Conservation (phyloP, 441 rosid genomes). For the Isatis lusitanica region DNA sequence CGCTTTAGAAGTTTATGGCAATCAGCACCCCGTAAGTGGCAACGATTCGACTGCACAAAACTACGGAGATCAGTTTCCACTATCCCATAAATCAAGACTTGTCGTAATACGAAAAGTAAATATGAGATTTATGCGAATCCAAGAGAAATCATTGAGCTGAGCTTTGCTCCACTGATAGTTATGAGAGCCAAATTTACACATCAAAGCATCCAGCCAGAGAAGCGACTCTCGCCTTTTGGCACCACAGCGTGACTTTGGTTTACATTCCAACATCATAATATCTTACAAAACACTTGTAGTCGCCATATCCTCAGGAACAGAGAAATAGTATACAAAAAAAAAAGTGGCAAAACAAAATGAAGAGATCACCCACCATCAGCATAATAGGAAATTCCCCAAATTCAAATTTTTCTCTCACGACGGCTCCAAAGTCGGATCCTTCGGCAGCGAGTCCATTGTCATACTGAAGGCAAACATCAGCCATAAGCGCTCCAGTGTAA, state of each 20-base stretch:
- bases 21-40: constrained; percentile 73
- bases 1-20: constrained; percentile 50
- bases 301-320: not conserved
- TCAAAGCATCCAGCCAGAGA: constrained; percentile 13
- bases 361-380: constrained; percentile 64
- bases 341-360: constrained; percentile 2
- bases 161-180: not conserved
- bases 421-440: constrained; percentile 10
- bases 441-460: constrained; percentile 26
- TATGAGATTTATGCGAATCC: not conserved
- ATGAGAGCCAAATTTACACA: constrained; percentile 7
- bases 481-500: constrained; percentile 67
- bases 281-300: not conserved
- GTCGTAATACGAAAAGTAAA: not conserved
- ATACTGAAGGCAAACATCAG: constrained; percentile 60
- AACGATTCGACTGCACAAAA: constrained; percentile 73
- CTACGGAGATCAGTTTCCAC: not conserved
- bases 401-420: constrained; percentile 57
- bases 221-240: not conserved
- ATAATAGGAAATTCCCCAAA: constrained; percentile 88
- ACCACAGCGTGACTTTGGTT: not conserved
- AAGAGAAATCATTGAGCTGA: not conserved
- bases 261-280: not conserved
- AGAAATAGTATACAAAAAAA: not conserved
- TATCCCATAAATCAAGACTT: not conserved